Percentiles rank a stretch among this genome's conserved stretches.
Conservation (phyloP, 2,329 filamentous ascomycete species). For the Diaporthe aspalathi region DNA sequence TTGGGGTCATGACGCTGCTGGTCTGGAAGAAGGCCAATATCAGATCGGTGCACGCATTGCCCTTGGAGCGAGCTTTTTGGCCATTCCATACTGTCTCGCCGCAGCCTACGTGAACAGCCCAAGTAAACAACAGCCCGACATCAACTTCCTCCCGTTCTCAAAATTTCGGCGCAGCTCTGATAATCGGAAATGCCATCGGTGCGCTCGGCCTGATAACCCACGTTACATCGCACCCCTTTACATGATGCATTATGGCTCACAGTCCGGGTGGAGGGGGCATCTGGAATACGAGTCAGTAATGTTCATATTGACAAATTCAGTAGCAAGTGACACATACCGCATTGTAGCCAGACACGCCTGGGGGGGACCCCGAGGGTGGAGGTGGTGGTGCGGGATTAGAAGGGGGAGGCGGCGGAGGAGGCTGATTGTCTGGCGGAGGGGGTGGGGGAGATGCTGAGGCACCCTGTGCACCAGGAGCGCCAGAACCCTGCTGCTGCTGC, state of each 20-base stretch:
- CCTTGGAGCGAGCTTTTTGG: background rate
- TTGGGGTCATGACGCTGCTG: background rate
- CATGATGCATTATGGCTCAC: slow-evolving; percentile 43
- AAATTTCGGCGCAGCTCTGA: slow-evolving; percentile 7
- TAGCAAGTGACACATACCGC: slow-evolving; percentile 62
- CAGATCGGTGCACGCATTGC: background rate
- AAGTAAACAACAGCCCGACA: background rate
- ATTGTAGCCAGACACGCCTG: slow-evolving; percentile 69
- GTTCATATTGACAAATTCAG: slow-evolving; percentile 3
- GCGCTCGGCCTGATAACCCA: background rate
- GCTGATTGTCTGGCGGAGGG: slow-evolving; percentile 61
- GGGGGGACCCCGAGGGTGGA: slow-evolving; percentile 63
- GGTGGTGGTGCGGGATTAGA: slow-evolving; percentile 67
- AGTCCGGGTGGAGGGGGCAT: slow-evolving; percentile 69
- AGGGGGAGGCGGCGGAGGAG: slow-evolving; percentile 72
- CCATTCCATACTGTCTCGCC: background rate
- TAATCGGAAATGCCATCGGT: background rate
- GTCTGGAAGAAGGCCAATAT: background rate
- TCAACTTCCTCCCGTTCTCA: background rate
- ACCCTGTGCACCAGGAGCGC: slow-evolving; percentile 53
- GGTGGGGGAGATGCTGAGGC: slow-evolving; percentile 64
- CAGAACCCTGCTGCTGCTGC: slow-evolving; percentile 58
- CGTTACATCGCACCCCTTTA: background rate
- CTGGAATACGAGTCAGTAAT: slow-evolving; percentile 48
- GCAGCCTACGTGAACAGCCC: background rate